These are phyloP conservation scores for Plectosphaerella sp. DNA, from an alignment of 2,329 filamentous ascomycete species.

Conservation along the genomic window DNA sequence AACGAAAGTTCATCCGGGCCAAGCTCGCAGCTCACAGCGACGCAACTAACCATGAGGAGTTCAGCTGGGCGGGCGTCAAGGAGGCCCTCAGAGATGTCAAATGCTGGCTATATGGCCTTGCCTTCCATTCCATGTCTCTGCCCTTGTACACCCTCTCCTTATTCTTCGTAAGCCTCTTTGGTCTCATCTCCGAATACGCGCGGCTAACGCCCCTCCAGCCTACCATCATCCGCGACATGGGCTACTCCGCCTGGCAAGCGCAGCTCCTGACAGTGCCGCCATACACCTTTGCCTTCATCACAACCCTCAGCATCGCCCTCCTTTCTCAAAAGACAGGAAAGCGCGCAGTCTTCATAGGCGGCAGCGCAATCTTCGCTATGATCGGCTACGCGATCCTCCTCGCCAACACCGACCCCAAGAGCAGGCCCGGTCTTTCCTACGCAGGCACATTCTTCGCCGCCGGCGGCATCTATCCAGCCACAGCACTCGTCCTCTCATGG, in stretches of 20 bases:
- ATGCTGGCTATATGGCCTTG: constrained; percentile 68
- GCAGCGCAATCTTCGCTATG: constrained; percentile 48
- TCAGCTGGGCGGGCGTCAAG: constrained; percentile 62
- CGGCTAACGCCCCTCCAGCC: constrained; percentile 22
- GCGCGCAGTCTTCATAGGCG: constrained; percentile 61
- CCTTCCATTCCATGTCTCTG: constrained; percentile 69
- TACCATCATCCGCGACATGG: constrained; percentile 49
- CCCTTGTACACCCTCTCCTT: constrained; percentile 53
- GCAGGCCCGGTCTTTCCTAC: constrained; percentile 53
- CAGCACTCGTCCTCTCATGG: constrained; percentile 62
- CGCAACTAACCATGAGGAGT: constrained; percentile 62
- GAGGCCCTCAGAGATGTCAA: constrained; percentile 63
- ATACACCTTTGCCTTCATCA: constrained; percentile 57
- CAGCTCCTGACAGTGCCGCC: constrained; percentile 60
- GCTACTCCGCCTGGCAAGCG: constrained; percentile 47
- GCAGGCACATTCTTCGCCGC: constrained; percentile 59
- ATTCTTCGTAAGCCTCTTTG: constrained; percentile 37
- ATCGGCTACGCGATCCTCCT: constrained; percentile 62
- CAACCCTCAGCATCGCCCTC: constrained; percentile 54
- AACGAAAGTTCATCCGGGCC: constrained; percentile 53
- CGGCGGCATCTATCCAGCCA: constrained; percentile 63
- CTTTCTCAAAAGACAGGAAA: constrained; percentile 53
- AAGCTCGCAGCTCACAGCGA: constrained; percentile 66
- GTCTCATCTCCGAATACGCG: neutral
- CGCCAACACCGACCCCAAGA: constrained; percentile 37